Evolutionary conservation across 495 filamentous ascomycete species (phyloP), one percentile per base, ranked within the genome.

Genomic region (Annulohypoxylon bovei): DNA sequence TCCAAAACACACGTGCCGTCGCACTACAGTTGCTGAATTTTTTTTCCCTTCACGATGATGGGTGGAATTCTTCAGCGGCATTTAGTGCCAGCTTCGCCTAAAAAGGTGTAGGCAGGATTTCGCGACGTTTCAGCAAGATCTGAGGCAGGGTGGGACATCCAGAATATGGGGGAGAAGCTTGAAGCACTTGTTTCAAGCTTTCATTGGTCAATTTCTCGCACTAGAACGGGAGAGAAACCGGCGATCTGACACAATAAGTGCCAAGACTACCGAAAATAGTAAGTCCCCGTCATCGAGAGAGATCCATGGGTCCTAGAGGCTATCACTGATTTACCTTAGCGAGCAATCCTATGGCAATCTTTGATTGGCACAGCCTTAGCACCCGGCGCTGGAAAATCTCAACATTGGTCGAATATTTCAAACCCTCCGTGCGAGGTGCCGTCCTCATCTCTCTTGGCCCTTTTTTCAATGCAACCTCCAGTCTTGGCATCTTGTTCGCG

Each of bases 121-220:
- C 69, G 69, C 69, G 69, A 72, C 69, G 69, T 72, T 72, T 72
- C 69, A 72, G 69, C 59, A 42, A 40, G 64, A 72, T 65, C 47
- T 72, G 70, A 72, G 56, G 70, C 70, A 72, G 55, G 49, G 63
- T 60, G 65, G 59, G 60, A 57, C 65, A 65, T 65, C 65, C 49
- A 72, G 64, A 72, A 68, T 72, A 64, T 64, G 70, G 70, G 60
- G 70, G 54, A 60, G 32, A 46, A 40, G 47, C 68, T 64, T 62
- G 57, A 55, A 46, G 63, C 53, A 30, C 6, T 50, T 7, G 23
- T 27, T 27, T 60, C 12, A 11, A 11, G 0, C 16, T 68, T 54
- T 44, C 22, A 68, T 68, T 72, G 64, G 64, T 8, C 50, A 11
- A 16, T 61, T 23, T 5, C 4, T 6, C 25, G 46, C 52, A 60